Evolutionary conservation across 2,329 filamentous ascomycete species (phyloP), one percentile per base, ranked within the genome.

Genomic region (Penicillium sp.): DNA sequence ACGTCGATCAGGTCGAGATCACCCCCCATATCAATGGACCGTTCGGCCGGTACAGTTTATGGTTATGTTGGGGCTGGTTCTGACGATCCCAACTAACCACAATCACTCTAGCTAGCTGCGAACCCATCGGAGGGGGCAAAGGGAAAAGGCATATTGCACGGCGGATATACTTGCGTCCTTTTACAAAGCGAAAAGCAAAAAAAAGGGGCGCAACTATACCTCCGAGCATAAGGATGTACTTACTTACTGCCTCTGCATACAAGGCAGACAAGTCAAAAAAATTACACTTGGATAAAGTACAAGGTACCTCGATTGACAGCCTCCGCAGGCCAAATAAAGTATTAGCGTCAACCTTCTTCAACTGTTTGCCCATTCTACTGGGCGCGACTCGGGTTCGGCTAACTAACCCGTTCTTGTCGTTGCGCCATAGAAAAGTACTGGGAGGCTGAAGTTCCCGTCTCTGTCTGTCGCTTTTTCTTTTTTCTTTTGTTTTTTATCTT

Each of bases 331-430:
- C 18, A 52, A 58, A 56, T 56, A 60, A 52, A 62, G 52, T 56
- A 23, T 51, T 62, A 62, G 59, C 55, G 58, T 56, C 44, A 62
- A 62, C 59, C 52, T 51, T 60, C 52, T 60, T 60, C 34, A 56
- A 42, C 24, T 42, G 37, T 18, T 4, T 19, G 8, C 18, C 37
- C 21, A n/a, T 24, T 14, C 31, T 33, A 29, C 31, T 40, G 37
- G 21, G 9, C 37, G 5, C 7, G 24, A 28, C 24, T 28, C 24
- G 24, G 18, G 6, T 10, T 43, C 40, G 23, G 9, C 23, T 29
- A 43, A 26, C 18, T 40, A 40, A 13, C 37, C 37, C 37, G 19
- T n/a, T n/a, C n/a, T n/a, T n/a, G n/a, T n/a, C n/a, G n/a, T 23
- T 40, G 13, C 37, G 37, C 37, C 5, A 11, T 11, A 39, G 6